Base-by-base conservation (phyloP, 2,329 filamentous ascomycete genomes). In the Tolypocladium amazonense region DNA sequence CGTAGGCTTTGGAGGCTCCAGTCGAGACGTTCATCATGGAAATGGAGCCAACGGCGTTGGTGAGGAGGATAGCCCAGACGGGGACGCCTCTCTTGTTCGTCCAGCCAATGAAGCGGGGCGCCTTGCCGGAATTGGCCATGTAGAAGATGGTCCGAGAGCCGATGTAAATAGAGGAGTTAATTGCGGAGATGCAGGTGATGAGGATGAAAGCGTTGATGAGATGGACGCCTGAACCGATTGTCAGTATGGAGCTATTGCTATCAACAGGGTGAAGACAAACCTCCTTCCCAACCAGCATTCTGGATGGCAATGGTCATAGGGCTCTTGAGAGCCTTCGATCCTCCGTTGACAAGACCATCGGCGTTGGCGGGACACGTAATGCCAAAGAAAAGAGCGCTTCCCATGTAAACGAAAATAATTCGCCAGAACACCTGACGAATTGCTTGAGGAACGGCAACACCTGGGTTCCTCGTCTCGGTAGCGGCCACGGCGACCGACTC, bases 141-240 rank as follows among this genome's bases (percentile, higher is more conserved):
- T 85, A 91, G 0, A 92, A 75, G 1, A 93, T 73, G 0, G 88
- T 92, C 27, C 89, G 83, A 3, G 87, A 89, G 53, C 85, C 85
- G 64, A 92, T 89, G 70, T 92, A 92, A 62, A 92, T 88, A 11
- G 86, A 88, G 58, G 83, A 86, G 73, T 92, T 92, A 65, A 88
- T 82, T 23, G 88, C 87, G 0, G 81, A 86, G 43, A 90, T 76
- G 59, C 88, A 88, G 15, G 88, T 89, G 11, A 90, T 76, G 57
- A 92, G 80, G 66, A 90, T 89, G 67, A 90, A 87, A 45, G 85
- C 87, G 64, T 92, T 92, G 75, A 92, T 88, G 1, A 92, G 80
- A 68, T 92, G 85, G 1, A 88, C 87, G 41, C 73, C 72, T 73
- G 1, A 9, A 12, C 18, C 2, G 9, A 39, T 23, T 27, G 55